Base-by-base conservation (phyloP, 1,284 basidiomycete genomes). In the Ganoderma resinaceum region DNA sequence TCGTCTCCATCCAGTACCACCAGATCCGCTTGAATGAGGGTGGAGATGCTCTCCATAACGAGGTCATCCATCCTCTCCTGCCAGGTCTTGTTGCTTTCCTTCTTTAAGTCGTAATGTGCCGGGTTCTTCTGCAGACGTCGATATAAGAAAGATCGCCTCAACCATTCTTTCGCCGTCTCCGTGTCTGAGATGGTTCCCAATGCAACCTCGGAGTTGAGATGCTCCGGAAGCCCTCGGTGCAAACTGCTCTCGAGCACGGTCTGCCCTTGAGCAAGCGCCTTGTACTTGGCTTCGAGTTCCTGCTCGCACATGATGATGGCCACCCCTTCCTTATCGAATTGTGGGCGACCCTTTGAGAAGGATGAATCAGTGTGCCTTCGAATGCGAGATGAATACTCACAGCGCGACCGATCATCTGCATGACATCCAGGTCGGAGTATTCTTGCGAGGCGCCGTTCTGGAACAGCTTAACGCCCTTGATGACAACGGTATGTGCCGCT, bases 151-250 rank as follows among this genome's bases (percentile, higher is more conserved):
- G 95, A 93, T 67, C 84, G 86, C 61, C 86, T 87, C 43, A 96
- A 82, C 96, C 96, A 98, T 14, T 85, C 82, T 75, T 89, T 92
- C 1, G 95, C 96, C 5, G 87, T 87, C 2, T 84, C 79, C 4
- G 93, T 72, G 70, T 86, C 85, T 2, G 83, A 87, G 74, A 97
- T 95, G 0, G 95, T 96, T 3, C 90, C 88, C 9, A 98, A 85
- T 0, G 91, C 91, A 63, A 98, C 92, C 81, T 98, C 97, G 2
- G 95, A 96, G 77, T 98, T 98, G 74, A 98, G 82, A 78, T 98
- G 95, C 78, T 98, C 96, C 1, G 90, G 84, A 12, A 98, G 87
- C 76, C 94, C 93, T 63, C 83, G 82, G 78, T 98, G 96, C 37
- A 97, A 85, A 70, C 87, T 92, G 78, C 94, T 96, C 80, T 97